These are phyloP conservation scores for Trichomonas gallinae DNA, from an alignment of 208 protist species.

Conservation along the genomic window DNA sequence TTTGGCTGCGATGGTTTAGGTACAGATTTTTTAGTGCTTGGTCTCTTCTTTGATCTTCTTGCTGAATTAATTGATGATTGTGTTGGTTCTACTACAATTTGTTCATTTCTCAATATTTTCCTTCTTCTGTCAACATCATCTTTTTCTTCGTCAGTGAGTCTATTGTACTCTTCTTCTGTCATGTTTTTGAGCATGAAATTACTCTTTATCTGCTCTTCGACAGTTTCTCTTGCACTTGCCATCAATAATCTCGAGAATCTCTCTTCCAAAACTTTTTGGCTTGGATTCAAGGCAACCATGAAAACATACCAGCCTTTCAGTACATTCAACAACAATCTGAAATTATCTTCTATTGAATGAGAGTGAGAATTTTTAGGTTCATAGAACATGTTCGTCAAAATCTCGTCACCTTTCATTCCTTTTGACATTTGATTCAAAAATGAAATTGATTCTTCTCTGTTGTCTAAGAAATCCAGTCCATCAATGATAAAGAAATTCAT, in stretches of 20 bases:
- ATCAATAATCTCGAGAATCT: not conserved
- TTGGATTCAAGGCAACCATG: not conserved
- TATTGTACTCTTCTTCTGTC: not conserved
- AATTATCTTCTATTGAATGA: not conserved
- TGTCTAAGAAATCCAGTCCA: not conserved
- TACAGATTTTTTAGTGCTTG: not conserved
- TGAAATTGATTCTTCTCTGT: not conserved
- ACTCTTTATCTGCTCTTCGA: too few species aligned
- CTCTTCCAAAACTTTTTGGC: not conserved
- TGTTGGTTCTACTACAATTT: not conserved
- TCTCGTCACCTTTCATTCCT: not conserved
- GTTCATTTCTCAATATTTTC: not conserved
- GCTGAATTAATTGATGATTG: not conserved
- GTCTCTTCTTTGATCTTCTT: not conserved
- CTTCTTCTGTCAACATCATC: not conserved
- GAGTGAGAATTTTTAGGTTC: not conserved
- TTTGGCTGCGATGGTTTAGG: not conserved
- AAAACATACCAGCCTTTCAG: not conserved
- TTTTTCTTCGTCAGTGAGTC: not conserved
- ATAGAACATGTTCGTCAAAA: not conserved
- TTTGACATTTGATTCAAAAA: not conserved
- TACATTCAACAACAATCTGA: not conserved
- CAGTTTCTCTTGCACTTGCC: not conserved
- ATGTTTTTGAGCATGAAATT: not conserved
- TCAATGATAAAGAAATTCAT: not conserved